Base-by-base conservation (phyloP, 164 flowering plant species). In the Liquidambar formosana region DNA sequence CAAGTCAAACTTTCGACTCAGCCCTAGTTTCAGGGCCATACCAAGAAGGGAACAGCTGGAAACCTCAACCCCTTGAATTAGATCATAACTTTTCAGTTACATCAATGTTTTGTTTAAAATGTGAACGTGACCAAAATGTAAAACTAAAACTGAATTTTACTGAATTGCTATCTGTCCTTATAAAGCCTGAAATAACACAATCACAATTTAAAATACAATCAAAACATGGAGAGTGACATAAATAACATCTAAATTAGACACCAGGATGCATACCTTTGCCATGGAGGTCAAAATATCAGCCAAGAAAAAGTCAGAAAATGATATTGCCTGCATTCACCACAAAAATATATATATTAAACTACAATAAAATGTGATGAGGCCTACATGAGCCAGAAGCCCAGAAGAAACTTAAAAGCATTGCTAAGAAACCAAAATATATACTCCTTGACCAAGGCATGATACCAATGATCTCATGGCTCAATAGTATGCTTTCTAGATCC, bases 281-380 rank as follows among this genome's bases (percentile, higher is more conserved):
- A 93, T 90, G 60, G 99, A 96, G 45, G 99, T 96, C 74, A 96
- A 77, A 57, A 96, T 87, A 88, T 96, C 99, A 73, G 98, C 98
- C 83, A 96, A 64, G 75, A 96, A 96, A 74, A 96, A 93, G 79
- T 96, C 99, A 38, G 96, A 75, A 80, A 93, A 96, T 73, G 97
- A 47, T 67, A 96, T 92, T 75, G 98, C 93, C 99, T 93, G 95
- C 68, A 66, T 26, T 56, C 57, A 60, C 63, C 74, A 68, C 18
- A 69, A 22, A 71, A 53, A 56, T 14, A 59, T 46, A 71, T 47
- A 56, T 14, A 59, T 46, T 11, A 26, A 14, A 19, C 10, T 47
- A 54, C 10, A n/a, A 61, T 48, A n/a, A n/a, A n/a, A 33, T 33
- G 41, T 19, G 26, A 41, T 6, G 38, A 44, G 14, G 21, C 4